Percentiles rank a stretch among this genome's conserved stretches.
phyloP scores from a whole-genome alignment of 2,329 filamentous ascomycete species.

The Fusarium subtropicale region DNA sequence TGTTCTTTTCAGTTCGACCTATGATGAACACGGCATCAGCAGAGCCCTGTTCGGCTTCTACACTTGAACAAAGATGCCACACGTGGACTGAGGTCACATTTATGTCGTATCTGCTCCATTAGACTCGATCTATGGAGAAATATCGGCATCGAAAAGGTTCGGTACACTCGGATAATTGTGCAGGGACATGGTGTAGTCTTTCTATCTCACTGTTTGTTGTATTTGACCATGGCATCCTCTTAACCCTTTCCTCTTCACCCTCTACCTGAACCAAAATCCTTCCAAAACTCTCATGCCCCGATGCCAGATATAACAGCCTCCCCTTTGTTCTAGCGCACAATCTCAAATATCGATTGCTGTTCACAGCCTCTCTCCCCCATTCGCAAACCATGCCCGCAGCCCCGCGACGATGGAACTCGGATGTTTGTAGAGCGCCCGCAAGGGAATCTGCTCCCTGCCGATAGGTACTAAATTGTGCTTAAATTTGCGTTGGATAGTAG shows the following conservation, averaged over 20 bases:
- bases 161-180: neutral
- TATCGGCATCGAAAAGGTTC: neutral
- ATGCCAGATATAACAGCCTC: neutral
- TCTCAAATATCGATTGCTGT: neutral
- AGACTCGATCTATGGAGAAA: neutral
- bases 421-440: slow-evolving; percentile 6
- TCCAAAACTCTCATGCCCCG: neutral
- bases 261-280: slow-evolving; percentile 3
- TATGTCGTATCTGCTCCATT: neutral
- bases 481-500: neutral
- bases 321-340: slow-evolving; percentile 5
- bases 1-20: neutral
- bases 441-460: neutral
- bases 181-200: neutral
- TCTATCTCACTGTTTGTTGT: neutral
- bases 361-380: neutral
- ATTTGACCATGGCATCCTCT: slow-evolving; percentile 6
- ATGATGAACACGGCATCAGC: neutral
- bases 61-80: neutral
- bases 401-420: neutral
- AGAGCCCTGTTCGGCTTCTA: neutral
- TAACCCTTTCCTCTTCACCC: slow-evolving; percentile 10
- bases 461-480: neutral
- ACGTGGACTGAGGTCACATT: neutral
- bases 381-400: slow-evolving; percentile 15